Percentiles rank a stretch among this genome's conserved stretches.
Conservation (phyloP, 1,139 yeast species). For the Kodamaea alishanica region DNA sequence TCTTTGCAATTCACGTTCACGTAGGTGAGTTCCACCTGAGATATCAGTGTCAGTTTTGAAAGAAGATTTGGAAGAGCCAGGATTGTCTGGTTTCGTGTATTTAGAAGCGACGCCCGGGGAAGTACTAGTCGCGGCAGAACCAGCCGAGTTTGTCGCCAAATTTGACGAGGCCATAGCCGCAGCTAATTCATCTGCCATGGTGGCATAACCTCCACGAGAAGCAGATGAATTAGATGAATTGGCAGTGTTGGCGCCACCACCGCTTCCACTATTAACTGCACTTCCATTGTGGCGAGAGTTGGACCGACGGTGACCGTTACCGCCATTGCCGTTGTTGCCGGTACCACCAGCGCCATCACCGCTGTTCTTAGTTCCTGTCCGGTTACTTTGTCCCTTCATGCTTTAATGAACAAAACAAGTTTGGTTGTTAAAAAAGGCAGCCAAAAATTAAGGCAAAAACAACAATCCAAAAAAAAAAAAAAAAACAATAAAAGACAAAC, state of each 20-base stretch:
- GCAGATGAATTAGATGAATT: slow-evolving; percentile 8
- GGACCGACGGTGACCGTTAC: slow-evolving; percentile 27
- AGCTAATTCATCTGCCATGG: slow-evolving; percentile 20
- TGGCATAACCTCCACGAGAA: slow-evolving; percentile 4
- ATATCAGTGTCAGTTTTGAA: slow-evolving; percentile 89
- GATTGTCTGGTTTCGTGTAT: background rate
- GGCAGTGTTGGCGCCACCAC: slow-evolving; percentile 9
- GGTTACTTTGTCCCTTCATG: slow-evolving; percentile 27
- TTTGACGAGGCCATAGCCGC: slow-evolving; percentile 5
- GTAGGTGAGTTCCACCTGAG: slow-evolving; percentile 43
- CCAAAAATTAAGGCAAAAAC: too few species aligned
- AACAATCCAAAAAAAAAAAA: too few species aligned
- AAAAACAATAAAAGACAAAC: too few species aligned
- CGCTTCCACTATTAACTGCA: background rate
- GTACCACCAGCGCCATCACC: slow-evolving; percentile 2
- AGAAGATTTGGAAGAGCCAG: slow-evolving; percentile 5
- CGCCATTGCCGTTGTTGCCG: background rate
- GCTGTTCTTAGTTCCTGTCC: slow-evolving; percentile 16
- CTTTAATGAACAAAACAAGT: background rate
- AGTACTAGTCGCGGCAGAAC: slow-evolving; percentile 2
- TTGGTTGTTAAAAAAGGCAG: too few species aligned
- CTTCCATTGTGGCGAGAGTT: slow-evolving; percentile 17
- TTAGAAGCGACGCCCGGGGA: slow-evolving; percentile 1
- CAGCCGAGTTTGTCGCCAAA: slow-evolving; percentile 4
- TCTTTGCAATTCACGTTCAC: slow-evolving; percentile 70